Base-by-base conservation (phyloP, 192 early-diverging fungal species). In the Pilaira anomala region DNA sequence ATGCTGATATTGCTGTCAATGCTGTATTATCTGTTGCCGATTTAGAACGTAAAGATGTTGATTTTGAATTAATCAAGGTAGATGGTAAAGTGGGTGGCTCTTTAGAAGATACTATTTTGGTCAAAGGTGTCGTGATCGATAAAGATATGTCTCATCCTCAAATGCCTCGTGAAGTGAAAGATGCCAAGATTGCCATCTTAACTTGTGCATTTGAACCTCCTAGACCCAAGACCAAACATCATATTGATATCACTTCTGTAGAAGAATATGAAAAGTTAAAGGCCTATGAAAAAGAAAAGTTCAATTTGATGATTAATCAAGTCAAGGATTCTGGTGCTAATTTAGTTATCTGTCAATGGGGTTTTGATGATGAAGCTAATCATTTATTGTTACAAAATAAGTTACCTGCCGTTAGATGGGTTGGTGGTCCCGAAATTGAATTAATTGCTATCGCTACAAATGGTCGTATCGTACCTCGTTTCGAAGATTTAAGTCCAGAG, bases 121-220 rank as follows among this genome's bases (percentile, higher is more conserved):
- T 99, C 9, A 87, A 90, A 68, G 98, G 98, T 68, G 95, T 99
- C 67, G 89, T 99, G n/a, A 86, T 99, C 26, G 98, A 99, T 80
- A 99, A 99, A 85, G 98, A 99, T 76, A 93, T 99, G 80, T 97
- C 96, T 30, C 98, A 99, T 76, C 96, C 96, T 39, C 98, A 99
- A 81, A 99, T 99, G 98, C 93, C 93, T 33, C 94, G 94, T 67
- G 94, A 95, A 73, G 84, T 99, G 59, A 81, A 83, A 40, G 90
- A 99, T 65, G 96, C 95, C 76, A 93, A 91, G 79, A 91, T 99
- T 62, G 98, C 98, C 39, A 99, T 99, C 66, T 78, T 99, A 44
- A 99, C 98, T 36, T 99, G 98, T 78, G 90, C 98, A 30, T 99
- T 99, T 76, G 97, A 99, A 82, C 96, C 97, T 48, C 97, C 97